phyloP scores from a whole-genome alignment of 176 grass and related monocot genomes.

The bread wheat (Triticum aestivum) region IWGSC_CS_RefSeq_v2.1 NC_057797.1:90995658-90996157 shows the following conservation, averaged over 20 bases:
- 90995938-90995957: conserved; percentile 10
- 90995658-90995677: conserved; percentile 45
- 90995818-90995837: conserved; percentile 71
- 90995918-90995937: background rate
- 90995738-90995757: conserved; percentile 81
- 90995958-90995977: conserved; percentile 44
- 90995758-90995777: conserved; percentile 81
- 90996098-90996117: conserved; percentile 48
- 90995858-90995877: conserved; percentile 61
- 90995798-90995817: conserved; percentile 23
- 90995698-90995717: conserved; percentile 30
- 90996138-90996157: conserved; percentile 46
- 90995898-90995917: conserved; percentile 49
- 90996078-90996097: conserved; percentile 86
- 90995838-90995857: conserved; percentile 56
- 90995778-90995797: conserved; percentile 64
- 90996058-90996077: conserved; percentile 48
- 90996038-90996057: conserved; percentile 49
- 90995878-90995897: conserved; percentile 81
- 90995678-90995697: conserved; percentile 69
- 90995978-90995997: conserved; percentile 49
- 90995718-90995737: background rate
- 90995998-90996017: conserved; percentile 48
- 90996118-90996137: conserved; percentile 30
- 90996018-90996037: conserved; percentile 31